Percentiles rank a stretch among this genome's conserved stretches.
Conservation (phyloP, 2,329 filamentous ascomycete genomes). For the Lecanicillium sp. region DNA sequence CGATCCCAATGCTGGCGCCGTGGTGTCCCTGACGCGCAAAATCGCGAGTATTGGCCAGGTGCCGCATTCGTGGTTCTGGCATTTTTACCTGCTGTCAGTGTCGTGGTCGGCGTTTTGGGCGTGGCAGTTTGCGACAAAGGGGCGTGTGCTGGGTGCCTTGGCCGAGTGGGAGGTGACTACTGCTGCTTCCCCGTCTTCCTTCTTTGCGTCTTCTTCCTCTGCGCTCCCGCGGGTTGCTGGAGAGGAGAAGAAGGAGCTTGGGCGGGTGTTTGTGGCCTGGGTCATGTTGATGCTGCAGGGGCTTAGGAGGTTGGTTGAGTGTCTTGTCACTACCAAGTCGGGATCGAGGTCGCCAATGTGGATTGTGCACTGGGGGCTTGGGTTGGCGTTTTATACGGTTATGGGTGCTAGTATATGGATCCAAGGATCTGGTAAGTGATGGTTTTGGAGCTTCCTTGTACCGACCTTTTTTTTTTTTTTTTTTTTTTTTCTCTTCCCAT, state of each 20-base stretch:
- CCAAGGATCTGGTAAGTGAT: conserved; percentile 60
- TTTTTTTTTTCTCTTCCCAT: background rate
- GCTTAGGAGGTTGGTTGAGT: conserved; percentile 68
- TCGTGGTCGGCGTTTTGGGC: conserved; percentile 67
- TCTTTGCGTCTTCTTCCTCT: background rate
- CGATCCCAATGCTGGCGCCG: conserved; percentile 5
- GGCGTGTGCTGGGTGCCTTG: conserved; percentile 42
- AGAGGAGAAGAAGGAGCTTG: conserved; percentile 38
- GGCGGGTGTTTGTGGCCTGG: conserved; percentile 61
- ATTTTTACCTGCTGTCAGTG: conserved; percentile 75
- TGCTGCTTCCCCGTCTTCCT: conserved; percentile 18
- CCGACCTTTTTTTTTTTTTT: conserved; percentile 3
- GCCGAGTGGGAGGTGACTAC: conserved; percentile 21
- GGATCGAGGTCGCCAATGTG: conserved; percentile 64
- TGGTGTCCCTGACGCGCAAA: conserved; percentile 17
- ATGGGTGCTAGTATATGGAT: conserved; percentile 76
- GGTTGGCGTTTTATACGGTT: conserved; percentile 65
- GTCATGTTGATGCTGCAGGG: conserved; percentile 69
- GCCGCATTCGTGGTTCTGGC: conserved; percentile 81
- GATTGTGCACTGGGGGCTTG: conserved; percentile 74
- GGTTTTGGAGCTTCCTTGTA: no score
- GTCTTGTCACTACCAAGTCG: conserved; percentile 52
- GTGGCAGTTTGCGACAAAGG: conserved; percentile 48
- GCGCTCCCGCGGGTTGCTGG: background rate
- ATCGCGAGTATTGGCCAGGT: conserved; percentile 42